phyloP scores from a whole-genome alignment of 2,329 filamentous ascomycete species.

The Incumbomyces delicatus region DNA sequence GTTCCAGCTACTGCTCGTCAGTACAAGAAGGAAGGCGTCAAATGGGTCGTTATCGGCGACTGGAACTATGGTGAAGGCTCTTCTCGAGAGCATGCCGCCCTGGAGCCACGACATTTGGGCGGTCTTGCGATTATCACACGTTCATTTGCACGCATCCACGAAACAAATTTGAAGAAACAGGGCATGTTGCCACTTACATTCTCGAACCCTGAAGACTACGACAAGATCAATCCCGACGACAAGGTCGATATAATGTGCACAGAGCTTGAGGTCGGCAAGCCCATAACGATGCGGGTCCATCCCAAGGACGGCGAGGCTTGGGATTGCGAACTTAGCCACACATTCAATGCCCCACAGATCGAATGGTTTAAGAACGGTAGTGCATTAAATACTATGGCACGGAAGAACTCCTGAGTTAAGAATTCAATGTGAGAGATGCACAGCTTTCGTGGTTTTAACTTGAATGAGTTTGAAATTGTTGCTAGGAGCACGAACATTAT shows the following conservation, averaged over 20 bases:
- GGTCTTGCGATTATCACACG: conserved; percentile 94
- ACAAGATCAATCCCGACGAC: conserved; percentile 89
- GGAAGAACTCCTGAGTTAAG: too few relatives aligned
- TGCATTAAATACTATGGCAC: conserved; percentile 97
- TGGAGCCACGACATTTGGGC: conserved; percentile 94
- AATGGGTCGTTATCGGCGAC: conserved; percentile 97
- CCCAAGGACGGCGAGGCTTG: conserved; percentile 75
- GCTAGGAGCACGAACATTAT: too few relatives aligned
- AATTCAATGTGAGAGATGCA: background rate
- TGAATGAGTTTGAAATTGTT: too few relatives aligned
- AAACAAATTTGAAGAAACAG: conserved; percentile 99
- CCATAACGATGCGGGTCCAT: conserved; percentile 83
- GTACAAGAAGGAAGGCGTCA: conserved; percentile 94
- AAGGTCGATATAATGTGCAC: conserved; percentile 85
- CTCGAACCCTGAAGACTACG: conserved; percentile 87
- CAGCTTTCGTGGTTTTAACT: too few relatives aligned
- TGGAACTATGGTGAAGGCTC: conserved; percentile 99
- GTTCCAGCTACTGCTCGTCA: conserved; percentile 92
- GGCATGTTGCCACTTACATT: conserved; percentile 99
- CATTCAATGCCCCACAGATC: conserved; percentile 95
- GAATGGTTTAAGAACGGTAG: conserved; percentile 99
- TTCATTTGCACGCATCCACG: conserved; percentile 97
- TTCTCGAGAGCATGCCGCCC: conserved; percentile 95
- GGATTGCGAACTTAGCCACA: conserved; percentile 79
- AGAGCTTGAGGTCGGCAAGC: conserved; percentile 83